Base-by-base conservation (phyloP, 2,329 filamentous ascomycete species). In the Talaromyces albobiverticillius region DNA sequence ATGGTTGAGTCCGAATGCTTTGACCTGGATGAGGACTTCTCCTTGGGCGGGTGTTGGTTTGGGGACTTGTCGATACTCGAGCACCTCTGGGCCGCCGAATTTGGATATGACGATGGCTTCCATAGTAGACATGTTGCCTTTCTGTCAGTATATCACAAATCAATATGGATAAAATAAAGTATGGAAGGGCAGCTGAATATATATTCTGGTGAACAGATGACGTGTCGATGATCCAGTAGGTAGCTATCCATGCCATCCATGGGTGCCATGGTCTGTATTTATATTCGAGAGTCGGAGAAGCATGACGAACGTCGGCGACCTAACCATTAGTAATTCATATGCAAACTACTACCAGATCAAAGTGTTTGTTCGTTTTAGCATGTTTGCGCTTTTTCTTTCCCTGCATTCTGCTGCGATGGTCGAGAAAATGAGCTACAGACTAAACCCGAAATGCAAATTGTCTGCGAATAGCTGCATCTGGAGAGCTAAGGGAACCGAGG, bases 1-100 rank as follows among this genome's bases (percentile, higher is more conserved):
- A 55, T 76, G 72, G 57, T 77, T 76, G 38, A 76, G 57, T 3
- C 74, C 74, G 48, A 77, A 77, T 8, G 74, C 73, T 55, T 67
- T 63, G 38, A 76, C 66, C 7, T 22, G 41, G 7, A 42, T 47
- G n/a, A 47, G 31, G 18, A 36, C 45, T 36, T 47, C 45, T 4
- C 31, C 45, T 13, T 16, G 45, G 22, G 26, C 29, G 11, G 45
- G 45, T 22, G 31, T 22, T 14, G 45, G 45, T n/a, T 47, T 47
- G n/a, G 45, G 45, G 29, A 47, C 29, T 22, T 36, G 26, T 31
- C 20, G 45, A 22, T 31, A 31, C 31, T 47, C 45, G 31, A 47
- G 20, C 9, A 47, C 45, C 45, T 36, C 29, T n/a, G 45, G 45
- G 45, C 45, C 45, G 31, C 29, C 45, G 18, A 47, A 36, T 47